A percentile compares a stretch with the other conserved stretches of the same genome.
These are phyloP conservation scores for Vigna angularis DNA, from an alignment of 306 rosid species.

Conservation along the genomic window DNA sequence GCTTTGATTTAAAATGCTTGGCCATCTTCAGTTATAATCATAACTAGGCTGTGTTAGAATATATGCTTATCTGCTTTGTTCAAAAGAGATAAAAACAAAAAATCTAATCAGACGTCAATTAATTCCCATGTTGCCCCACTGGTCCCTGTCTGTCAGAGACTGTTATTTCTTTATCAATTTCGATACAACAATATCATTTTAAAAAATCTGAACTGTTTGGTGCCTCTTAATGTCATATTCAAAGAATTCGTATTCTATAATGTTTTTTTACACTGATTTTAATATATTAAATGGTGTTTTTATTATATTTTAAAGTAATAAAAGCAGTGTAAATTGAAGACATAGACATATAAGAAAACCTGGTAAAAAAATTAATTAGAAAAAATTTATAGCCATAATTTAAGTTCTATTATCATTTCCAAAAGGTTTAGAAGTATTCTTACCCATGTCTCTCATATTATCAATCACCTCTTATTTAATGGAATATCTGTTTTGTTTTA, in stretches of 20 bases:
- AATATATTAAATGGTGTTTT: no score
- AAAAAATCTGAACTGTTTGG: constrained; percentile 5
- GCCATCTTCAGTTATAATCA: constrained; percentile 56
- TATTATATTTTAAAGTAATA: no score
- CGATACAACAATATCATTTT: not conserved
- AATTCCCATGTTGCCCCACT: constrained; percentile 17
- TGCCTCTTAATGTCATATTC: not conserved
- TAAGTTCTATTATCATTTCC: no score
- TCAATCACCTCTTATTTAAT: no score
- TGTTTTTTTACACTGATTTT: no score
- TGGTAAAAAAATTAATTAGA: no score
- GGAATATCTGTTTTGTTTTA: no score
- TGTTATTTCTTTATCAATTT: constrained; percentile 1
- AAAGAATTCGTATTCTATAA: no score
- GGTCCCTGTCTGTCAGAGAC: not conserved
- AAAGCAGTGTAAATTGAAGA: no score
- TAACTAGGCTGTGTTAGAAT: constrained; percentile 53
- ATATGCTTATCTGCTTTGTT: constrained; percentile 61
- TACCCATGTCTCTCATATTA: no score
- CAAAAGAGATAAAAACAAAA: constrained; percentile 15
- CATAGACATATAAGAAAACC: no score
- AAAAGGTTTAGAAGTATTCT: no score
- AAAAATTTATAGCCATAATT: not conserved
- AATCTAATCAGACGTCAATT: constrained; percentile 22
- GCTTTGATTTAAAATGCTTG: constrained; percentile 51